Percentiles rank a stretch among this genome's conserved stretches.
These are phyloP conservation scores for Priceomyces carsonii DNA, from an alignment of 805 yeast species.

Conservation along the genomic window DNA sequence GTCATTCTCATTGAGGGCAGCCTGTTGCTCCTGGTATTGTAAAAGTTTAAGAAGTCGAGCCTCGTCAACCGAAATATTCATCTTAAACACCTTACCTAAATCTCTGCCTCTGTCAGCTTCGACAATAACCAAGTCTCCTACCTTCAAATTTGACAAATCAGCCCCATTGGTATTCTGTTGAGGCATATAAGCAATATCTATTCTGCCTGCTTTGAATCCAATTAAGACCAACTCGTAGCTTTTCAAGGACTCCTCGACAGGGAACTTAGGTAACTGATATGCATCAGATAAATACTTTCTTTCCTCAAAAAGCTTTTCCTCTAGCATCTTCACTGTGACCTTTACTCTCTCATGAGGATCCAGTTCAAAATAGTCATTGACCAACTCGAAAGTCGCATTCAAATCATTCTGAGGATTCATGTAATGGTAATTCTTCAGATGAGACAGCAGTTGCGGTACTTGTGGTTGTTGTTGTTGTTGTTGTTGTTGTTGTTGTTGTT, in stretches of 20 bases:
- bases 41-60: conserved; percentile 66
- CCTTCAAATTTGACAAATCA: conserved; percentile 31
- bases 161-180: conserved; percentile 14
- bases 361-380: conserved; percentile 34
- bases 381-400: conserved; percentile 16
- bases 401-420: conserved; percentile 8
- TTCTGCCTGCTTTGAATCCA: conserved; percentile 75
- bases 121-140: conserved; percentile 74
- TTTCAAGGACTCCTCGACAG: conserved; percentile 36
- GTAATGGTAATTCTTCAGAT: conserved; percentile 2
- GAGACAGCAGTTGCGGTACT: background rate
- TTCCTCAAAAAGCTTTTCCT: conserved; percentile 30
- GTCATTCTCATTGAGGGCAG: conserved; percentile 48
- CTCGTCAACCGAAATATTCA: conserved; percentile 61
- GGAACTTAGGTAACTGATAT: conserved; percentile 37
- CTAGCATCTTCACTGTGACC: conserved; percentile 29
- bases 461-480: conserved; percentile 3
- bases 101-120: conserved; percentile 85
- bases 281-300: conserved; percentile 27
- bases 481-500: background rate
- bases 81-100: conserved; percentile 63
- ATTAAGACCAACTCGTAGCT: conserved; percentile 54
- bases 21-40: conserved; percentile 72
- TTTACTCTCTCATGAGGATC: conserved; percentile 42
- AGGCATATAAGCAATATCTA: conserved; percentile 74